Evolutionary conservation across 2,329 filamentous ascomycete genomes (phyloP).

Genomic region (Beauveria caledonica): DNA sequence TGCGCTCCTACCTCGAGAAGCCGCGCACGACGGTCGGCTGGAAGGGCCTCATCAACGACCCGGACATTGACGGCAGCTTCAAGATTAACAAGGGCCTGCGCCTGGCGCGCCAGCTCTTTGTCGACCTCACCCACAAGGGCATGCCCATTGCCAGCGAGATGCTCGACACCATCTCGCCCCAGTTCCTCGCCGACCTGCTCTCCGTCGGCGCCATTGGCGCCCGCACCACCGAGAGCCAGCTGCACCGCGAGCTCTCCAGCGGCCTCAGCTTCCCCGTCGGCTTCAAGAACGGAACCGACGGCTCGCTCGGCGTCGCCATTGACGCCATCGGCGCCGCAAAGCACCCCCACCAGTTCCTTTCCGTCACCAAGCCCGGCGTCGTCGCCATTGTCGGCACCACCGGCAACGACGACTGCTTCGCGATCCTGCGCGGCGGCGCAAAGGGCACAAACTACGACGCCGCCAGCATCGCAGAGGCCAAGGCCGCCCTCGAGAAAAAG

Average conservation of each 20-base stretch:
- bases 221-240: slow-evolving; percentile 90
- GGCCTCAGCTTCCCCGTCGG: slow-evolving; percentile 95
- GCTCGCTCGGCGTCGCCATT: slow-evolving; percentile 81
- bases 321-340: slow-evolving; percentile 84
- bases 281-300: slow-evolving; percentile 99
- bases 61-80: slow-evolving; percentile 93
- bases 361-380: slow-evolving; percentile 94
- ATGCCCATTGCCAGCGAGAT: slow-evolving; percentile 97
- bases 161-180: slow-evolving; percentile 96
- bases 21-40: slow-evolving; percentile 95
- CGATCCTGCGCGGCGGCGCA: slow-evolving; percentile 86
- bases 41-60: slow-evolving; percentile 99
- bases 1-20: slow-evolving; percentile 99
- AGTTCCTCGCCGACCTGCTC: slow-evolving; percentile 94
- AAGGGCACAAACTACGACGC: slow-evolving; percentile 91
- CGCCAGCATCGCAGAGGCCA: slow-evolving; percentile 74
- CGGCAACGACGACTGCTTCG: slow-evolving; percentile 95
- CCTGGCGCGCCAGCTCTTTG: slow-evolving; percentile 86
- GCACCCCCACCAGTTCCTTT: slow-evolving; percentile 97
- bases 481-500: slow-evolving; percentile 67
- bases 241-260: slow-evolving; percentile 91
- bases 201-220: slow-evolving; percentile 93
- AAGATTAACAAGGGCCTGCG: slow-evolving; percentile 98
- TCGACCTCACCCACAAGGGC: slow-evolving; percentile 75
- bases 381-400: slow-evolving; percentile 89